These are phyloP conservation scores for Solanum phureja DNA, from an alignment of 257 asterid genomes.

Conservation along the genomic window DNA sequence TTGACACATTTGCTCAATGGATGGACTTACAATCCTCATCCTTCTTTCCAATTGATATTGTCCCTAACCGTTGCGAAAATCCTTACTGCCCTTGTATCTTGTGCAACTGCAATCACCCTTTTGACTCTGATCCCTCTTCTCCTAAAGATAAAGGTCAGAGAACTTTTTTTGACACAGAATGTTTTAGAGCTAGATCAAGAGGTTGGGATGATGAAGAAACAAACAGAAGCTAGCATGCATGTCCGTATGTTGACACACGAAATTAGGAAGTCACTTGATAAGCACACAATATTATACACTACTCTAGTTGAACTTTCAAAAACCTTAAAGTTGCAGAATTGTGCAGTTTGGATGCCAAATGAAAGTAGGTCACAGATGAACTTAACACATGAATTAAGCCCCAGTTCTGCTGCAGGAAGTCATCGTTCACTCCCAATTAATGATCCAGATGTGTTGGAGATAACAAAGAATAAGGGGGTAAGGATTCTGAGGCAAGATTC, in stretches of 20 bases:
- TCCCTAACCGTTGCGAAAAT: conserved; percentile 29
- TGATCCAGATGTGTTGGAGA: conserved; percentile 31
- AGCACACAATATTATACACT: conserved; percentile 31
- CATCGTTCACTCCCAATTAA: conserved; percentile 15
- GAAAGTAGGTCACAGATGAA: conserved; percentile 24
- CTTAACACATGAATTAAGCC: conserved; percentile 33
- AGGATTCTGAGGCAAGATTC: conserved; percentile 26
- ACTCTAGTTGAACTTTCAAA: conserved; percentile 37
- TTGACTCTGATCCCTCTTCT: conserved; percentile 28
- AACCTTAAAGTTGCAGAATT: conserved; percentile 34
- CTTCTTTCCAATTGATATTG: conserved; percentile 33
- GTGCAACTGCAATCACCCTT: conserved; percentile 43
- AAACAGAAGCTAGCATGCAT: conserved; percentile 34
- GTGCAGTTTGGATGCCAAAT: conserved; percentile 48
- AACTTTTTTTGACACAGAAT: conserved; percentile 29
- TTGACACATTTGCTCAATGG: conserved; percentile 35
- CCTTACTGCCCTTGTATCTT: conserved; percentile 36
- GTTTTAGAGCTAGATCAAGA: conserved; percentile 40
- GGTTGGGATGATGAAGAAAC: conserved; percentile 38
- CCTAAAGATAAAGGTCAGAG: conserved; percentile 34
- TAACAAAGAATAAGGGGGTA: conserved; percentile 29
- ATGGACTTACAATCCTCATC: conserved; percentile 28
- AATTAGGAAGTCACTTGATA: conserved; percentile 36
- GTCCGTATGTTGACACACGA: conserved; percentile 38
- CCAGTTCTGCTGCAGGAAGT: conserved; percentile 10